phyloP scores from a whole-genome alignment of 495 filamentous ascomycete species.

The Delitschia confertaspora region DNA sequence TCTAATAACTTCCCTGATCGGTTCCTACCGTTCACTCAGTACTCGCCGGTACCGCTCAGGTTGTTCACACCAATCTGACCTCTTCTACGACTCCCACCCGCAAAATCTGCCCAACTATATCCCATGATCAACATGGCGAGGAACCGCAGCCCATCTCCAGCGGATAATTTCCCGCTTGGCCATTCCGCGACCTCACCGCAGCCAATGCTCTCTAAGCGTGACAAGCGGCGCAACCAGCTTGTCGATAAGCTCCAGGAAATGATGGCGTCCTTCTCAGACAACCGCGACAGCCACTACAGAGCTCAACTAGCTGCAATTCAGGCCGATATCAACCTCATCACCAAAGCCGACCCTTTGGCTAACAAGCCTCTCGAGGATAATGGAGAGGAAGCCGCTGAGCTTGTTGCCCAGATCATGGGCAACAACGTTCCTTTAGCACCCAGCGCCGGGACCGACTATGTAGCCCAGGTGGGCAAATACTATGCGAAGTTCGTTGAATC shows the following conservation, averaged over 20 bases:
- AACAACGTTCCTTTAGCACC: slow-evolving; percentile 21
- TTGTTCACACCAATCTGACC: too few species aligned
- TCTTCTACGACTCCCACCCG: too few species aligned
- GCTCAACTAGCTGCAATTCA: slow-evolving; percentile 83
- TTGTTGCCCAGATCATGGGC: slow-evolving; percentile 35
- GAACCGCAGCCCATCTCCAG: slow-evolving; percentile 22
- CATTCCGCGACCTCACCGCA: slow-evolving; percentile 33
- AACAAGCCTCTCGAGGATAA: slow-evolving; percentile 63
- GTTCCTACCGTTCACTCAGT: too few species aligned
- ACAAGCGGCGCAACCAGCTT: slow-evolving; percentile 75
- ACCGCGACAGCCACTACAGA: slow-evolving; percentile 76
- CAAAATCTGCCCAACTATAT: too few species aligned
- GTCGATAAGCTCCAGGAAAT: slow-evolving; percentile 66
- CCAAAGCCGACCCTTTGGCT: slow-evolving; percentile 69
- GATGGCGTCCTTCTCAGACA: slow-evolving; percentile 63
- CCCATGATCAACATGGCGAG: too few species aligned
- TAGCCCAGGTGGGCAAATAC: slow-evolving; percentile 59
- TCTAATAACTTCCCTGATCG: too few species aligned
- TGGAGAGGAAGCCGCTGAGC: slow-evolving; percentile 53
- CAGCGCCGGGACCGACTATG: slow-evolving; percentile 31
- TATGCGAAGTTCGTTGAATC: slow-evolving; percentile 75
- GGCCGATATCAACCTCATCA: slow-evolving; percentile 78
- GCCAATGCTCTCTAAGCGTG: slow-evolving; percentile 63
- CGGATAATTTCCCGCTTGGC: slow-evolving; percentile 21
- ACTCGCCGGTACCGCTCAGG: too few species aligned